Evolutionary conservation across 1,284 basidiomycete genomes (phyloP).

Genomic region (Sporisorium reilianum): DNA sequence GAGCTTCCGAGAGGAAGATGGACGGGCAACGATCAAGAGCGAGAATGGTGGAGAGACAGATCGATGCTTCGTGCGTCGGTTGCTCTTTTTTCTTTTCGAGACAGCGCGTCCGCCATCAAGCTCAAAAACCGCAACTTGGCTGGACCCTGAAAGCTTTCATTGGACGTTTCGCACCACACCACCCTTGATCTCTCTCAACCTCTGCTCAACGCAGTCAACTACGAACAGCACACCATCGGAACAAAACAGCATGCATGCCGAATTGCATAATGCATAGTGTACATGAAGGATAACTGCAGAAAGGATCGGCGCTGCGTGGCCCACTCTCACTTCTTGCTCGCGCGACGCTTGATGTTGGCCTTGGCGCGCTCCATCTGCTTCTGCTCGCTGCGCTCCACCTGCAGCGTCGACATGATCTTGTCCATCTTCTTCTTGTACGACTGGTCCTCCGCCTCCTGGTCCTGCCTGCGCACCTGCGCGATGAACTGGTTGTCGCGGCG

Average conservation of each 20-base stretch:
- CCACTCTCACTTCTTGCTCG: conserved; percentile 43
- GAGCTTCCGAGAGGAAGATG: neutral
- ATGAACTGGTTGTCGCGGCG: conserved; percentile 95
- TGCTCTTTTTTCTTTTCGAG: neutral
- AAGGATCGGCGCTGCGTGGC: too few species aligned
- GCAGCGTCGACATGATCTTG: conserved; percentile 82
- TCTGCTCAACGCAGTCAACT: neutral
- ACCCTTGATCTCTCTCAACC: neutral
- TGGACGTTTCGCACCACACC: neutral
- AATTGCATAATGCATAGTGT: neutral
- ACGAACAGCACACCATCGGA: neutral
- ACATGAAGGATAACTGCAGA: conserved; percentile 1
- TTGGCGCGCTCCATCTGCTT: conserved; percentile 80
- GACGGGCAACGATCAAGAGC: neutral
- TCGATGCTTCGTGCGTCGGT: conserved; percentile 27
- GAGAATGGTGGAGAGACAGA: conserved; percentile 2
- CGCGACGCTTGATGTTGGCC: conserved; percentile 72
- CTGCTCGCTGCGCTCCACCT: conserved; percentile 92
- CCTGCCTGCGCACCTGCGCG: conserved; percentile 79
- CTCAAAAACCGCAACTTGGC: too few species aligned
- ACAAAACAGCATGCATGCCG: neutral
- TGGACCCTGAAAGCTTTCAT: conserved; percentile 14
- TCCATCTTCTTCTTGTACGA: conserved; percentile 73
- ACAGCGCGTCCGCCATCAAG: neutral
- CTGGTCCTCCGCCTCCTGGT: conserved; percentile 82